Evolutionary conservation across 192 early-diverging fungal species (phyloP).

Genomic region (Globomyces pollinis-pini): DNA sequence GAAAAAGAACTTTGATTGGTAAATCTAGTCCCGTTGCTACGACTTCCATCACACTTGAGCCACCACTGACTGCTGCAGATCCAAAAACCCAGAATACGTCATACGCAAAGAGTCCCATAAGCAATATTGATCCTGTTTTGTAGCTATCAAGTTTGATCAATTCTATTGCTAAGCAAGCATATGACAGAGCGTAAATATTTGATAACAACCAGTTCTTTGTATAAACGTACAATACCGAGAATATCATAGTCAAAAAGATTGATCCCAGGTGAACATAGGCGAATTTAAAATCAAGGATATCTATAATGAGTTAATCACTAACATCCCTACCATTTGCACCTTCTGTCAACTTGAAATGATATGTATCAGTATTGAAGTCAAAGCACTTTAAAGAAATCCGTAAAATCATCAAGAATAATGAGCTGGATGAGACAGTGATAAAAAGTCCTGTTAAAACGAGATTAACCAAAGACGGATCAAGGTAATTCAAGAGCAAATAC

Average conservation of each 20-base stretch:
- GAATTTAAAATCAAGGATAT: no score
- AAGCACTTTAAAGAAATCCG: background rate
- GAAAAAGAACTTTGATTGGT: constrained; percentile 91
- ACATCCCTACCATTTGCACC: background rate
- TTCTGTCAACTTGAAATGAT: constrained; percentile 17
- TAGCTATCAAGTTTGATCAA: constrained; percentile 90
- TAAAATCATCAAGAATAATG: constrained; percentile 5
- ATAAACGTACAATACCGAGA: constrained; percentile 54
- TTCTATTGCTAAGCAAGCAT: constrained; percentile 76
- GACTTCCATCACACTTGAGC: constrained; percentile 77
- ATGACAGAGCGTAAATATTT: constrained; percentile 81
- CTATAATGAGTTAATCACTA: constrained; percentile 58
- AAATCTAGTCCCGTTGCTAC: constrained; percentile 95
- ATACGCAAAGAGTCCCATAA: constrained; percentile 87
- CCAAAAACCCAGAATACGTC: constrained; percentile 99
- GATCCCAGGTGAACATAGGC: no score
- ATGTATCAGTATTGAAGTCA: constrained; percentile 13
- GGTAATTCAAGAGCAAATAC: constrained; percentile 79
- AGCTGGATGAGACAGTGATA: constrained; percentile 57
- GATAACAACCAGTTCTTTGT: constrained; percentile 92
- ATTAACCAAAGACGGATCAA: constrained; percentile 81
- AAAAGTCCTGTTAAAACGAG: constrained; percentile 61
- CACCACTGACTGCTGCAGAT: constrained; percentile 51
- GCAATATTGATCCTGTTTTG: constrained; percentile 91
- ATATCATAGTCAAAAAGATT: constrained; percentile 45